Evolutionary conservation across 169 alveolate species (phyloP).

Genomic region (Perkinsus marinus): DNA sequence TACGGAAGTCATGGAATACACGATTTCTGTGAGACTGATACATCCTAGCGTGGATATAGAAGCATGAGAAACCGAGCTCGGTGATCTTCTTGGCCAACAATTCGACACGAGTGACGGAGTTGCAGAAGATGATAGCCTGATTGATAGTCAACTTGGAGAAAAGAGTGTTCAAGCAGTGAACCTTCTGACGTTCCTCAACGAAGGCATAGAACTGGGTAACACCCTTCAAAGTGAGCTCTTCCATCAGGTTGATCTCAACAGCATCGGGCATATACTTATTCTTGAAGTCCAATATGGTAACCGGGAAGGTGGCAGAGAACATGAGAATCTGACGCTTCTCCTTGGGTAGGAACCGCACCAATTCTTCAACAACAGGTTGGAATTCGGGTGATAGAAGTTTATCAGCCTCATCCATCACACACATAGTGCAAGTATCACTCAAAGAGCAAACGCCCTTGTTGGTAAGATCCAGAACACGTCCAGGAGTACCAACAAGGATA

Average conservation of each 20-base stretch:
- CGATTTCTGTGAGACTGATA: conserved; percentile 84
- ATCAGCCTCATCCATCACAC: conserved; percentile 97
- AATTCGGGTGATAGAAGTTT: conserved; percentile 92
- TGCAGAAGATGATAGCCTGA: conserved; percentile 97
- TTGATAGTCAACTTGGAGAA: conserved; percentile 65
- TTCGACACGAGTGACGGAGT: conserved; percentile 95
- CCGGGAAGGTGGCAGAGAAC: conserved; percentile 98
- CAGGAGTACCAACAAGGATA: conserved; percentile 99
- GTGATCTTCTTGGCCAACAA: conserved; percentile 95
- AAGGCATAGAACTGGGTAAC: conserved; percentile 96
- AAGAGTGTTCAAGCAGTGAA: conserved; percentile 90
- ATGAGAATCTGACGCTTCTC: conserved; percentile 76
- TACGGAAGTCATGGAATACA: conserved; percentile 92
- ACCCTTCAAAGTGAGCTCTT: conserved; percentile 94
- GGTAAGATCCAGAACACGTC: conserved; percentile 88
- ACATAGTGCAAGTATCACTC: conserved; percentile 56
- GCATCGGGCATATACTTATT: conserved; percentile 86
- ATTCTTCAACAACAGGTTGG: conserved; percentile 85
- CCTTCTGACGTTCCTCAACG: not conserved
- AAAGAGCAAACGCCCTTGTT: conserved; percentile 82
- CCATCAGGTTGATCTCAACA: conserved; percentile 91
- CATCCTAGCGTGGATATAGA: conserved; percentile 96
- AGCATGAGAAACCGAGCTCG: conserved; percentile 94
- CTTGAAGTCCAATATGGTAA: conserved; percentile 84
- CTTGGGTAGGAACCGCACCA: conserved; percentile 76